Percentiles rank a stretch among this genome's conserved stretches.
phyloP scores from a whole-genome alignment of 2,329 filamentous ascomycete genomes.

The Trichoderma gracile region DNA sequence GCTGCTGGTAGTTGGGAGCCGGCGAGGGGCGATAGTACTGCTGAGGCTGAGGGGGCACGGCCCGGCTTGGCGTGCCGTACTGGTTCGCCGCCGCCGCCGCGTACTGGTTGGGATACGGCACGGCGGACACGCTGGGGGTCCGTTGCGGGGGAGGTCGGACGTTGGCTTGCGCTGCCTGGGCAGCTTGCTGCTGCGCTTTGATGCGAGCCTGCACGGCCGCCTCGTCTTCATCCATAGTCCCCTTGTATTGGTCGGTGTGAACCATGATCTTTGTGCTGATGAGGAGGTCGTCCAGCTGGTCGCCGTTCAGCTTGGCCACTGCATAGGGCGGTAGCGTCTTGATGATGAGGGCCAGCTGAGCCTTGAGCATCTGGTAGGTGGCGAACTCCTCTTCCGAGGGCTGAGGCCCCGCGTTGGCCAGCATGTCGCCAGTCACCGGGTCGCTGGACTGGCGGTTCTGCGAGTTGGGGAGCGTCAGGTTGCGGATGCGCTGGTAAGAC shows the following conservation, averaged over 20 bases:
- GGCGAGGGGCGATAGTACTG: conserved; percentile 47
- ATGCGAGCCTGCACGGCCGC: conserved; percentile 56
- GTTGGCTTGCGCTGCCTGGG: conserved; percentile 38
- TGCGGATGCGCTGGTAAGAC: conserved; percentile 78
- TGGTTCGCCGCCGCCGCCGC: conserved; percentile 40
- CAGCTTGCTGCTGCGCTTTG: conserved; percentile 42
- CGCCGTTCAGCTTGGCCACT: conserved; percentile 81
- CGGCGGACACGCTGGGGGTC: conserved; percentile 42
- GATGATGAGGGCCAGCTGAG: conserved; percentile 72
- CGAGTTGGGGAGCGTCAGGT: conserved; percentile 66
- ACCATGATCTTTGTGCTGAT: conserved; percentile 78
- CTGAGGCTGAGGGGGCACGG: conserved; percentile 45
- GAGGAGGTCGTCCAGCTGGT: conserved; percentile 79
- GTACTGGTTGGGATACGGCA: conserved; percentile 48
- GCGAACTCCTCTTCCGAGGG: conserved; percentile 63
- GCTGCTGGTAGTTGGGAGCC: conserved; percentile 48
- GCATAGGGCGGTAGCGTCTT: conserved; percentile 78
- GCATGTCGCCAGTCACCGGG: conserved; percentile 66
- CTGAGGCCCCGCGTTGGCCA: conserved; percentile 65
- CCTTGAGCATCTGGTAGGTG: conserved; percentile 72
- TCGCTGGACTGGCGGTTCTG: conserved; percentile 62
- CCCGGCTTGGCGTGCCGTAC: conserved; percentile 51
- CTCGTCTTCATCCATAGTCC: conserved; percentile 83
- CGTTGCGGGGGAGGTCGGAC: conserved; percentile 43
- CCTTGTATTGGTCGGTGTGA: conserved; percentile 70